Conservation (phyloP, 139 green algal genomes). For the Haematococcus sp. region DNA sequence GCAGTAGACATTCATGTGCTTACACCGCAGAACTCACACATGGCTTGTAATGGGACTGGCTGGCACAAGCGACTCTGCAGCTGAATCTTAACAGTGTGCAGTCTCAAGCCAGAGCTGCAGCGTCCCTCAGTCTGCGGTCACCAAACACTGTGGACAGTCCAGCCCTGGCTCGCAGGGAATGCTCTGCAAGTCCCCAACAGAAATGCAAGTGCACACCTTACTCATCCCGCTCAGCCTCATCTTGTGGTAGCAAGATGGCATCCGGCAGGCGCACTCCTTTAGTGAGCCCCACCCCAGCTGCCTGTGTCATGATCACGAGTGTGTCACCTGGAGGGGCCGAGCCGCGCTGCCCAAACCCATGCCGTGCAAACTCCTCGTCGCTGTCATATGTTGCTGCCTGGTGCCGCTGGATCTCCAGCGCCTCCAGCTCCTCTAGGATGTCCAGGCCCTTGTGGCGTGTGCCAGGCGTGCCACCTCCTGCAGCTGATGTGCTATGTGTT, state of each 20-base stretch:
- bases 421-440: constrained; percentile 31
- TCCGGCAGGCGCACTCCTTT: constrained; percentile 26
- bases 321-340: not conserved
- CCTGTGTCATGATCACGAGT: not conserved
- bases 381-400: not conserved
- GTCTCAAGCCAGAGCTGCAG: no score
- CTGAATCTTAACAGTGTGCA: no score
- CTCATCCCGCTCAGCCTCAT: not conserved
- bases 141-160: no score
- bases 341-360: not conserved
- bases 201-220: no score
- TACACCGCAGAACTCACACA: no score
- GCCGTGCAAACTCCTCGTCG: constrained; percentile 6
- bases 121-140: no score
- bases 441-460: constrained; percentile 5
- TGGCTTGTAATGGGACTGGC: no score
- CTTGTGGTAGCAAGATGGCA: constrained; percentile 17
- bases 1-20: no score
- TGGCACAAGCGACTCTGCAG: no score
- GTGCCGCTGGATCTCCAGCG: constrained; percentile 24
- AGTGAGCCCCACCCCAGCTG: constrained; percentile 9
- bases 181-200: not conserved
- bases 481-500: not conserved
- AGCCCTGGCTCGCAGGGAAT: not conserved
- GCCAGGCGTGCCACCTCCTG: not conserved